These are phyloP conservation scores for Conticribra guillardii DNA, from an alignment of 108 stramenopile genomes.

Conservation along the genomic window DNA sequence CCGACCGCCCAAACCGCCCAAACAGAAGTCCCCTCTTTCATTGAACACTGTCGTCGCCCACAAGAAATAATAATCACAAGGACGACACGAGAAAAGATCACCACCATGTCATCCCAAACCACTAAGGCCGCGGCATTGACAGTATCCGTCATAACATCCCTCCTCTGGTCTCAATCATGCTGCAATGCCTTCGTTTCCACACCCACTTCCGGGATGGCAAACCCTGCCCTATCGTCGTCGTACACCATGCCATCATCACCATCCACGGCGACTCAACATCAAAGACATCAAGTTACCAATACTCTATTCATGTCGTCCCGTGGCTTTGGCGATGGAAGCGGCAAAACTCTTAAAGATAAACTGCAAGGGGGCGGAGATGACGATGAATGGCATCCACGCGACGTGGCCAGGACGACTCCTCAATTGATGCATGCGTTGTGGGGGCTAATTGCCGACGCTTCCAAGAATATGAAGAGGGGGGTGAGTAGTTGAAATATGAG, in stretches of 20 bases:
- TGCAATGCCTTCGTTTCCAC: constrained; percentile 20
- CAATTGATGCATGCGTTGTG: constrained; percentile 73
- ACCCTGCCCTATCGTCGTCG: neutral
- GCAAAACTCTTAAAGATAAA: constrained; percentile 8
- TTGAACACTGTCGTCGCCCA: too few relatives aligned
- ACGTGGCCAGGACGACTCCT: constrained; percentile 67
- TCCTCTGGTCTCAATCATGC: constrained; percentile 6
- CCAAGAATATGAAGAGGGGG: constrained; percentile 64
- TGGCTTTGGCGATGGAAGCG: constrained; percentile 1
- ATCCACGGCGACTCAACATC: neutral
- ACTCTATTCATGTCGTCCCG: neutral
- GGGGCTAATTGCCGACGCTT: constrained; percentile 66
- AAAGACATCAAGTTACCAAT: neutral
- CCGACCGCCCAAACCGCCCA: too few relatives aligned
- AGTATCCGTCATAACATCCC: constrained; percentile 6
- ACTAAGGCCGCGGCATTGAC: constrained; percentile 17
- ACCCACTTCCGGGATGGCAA: neutral
- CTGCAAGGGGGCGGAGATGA: constrained; percentile 8
- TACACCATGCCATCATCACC: neutral
- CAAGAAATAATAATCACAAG: too few relatives aligned
- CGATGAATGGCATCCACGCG: constrained; percentile 43
- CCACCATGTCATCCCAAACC: neutral
- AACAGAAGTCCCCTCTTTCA: too few relatives aligned
- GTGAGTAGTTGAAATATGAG: constrained; percentile 24
- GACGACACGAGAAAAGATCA: too few relatives aligned